Base-by-base conservation (phyloP, 2,329 filamentous ascomycete species). In the Aulographum hederae region DNA sequence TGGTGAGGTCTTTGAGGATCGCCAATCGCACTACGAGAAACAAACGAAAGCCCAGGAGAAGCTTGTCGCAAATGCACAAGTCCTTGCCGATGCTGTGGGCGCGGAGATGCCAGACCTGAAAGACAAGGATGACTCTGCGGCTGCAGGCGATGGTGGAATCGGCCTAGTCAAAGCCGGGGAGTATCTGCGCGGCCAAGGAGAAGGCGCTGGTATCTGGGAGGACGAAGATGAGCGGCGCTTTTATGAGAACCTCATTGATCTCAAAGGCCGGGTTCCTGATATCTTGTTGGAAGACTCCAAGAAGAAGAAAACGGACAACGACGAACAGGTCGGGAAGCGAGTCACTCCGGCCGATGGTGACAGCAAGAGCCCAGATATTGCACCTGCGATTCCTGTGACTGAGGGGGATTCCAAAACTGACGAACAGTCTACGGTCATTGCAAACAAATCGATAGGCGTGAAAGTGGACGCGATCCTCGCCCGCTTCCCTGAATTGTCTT, bases 221-320 rank as follows among this genome's bases (percentile, higher is more conserved):
- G 89, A 98, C 44, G 89, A 98, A 47, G 89, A 98, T 33, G 86
- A 98, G 54, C 74, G 89, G 37, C 79, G 89, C 37, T 98, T 98
- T 52, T 98, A 98, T 56, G 89, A 98, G 59, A 95, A 94, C 40
- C 56, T 98, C 8, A 78, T 92, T 10, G 89, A 98, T 48, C 61
- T 98, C 12, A 93, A 91, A 48, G 89, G 91, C 43, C 91, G 93
- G 43, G 89, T 98, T 3, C 91, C 89, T 0, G 78, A 78, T 2
- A 91, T 98, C 43, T 62, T 98, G 6, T 69, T 98, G 1, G 89
- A 98, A 46, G 89, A 95, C 43, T 73, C 72, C 32, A 94, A 91
- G 56, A 95, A 94, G 61, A 94, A 92, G 58, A 94, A 91, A 49
- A 31, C 60, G 3, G 85, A 94, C 32, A 54, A 57, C 1, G 84